phyloP scores from a whole-genome alignment of 495 filamentous ascomycete genomes.

The Neurospora terricola region DNA sequence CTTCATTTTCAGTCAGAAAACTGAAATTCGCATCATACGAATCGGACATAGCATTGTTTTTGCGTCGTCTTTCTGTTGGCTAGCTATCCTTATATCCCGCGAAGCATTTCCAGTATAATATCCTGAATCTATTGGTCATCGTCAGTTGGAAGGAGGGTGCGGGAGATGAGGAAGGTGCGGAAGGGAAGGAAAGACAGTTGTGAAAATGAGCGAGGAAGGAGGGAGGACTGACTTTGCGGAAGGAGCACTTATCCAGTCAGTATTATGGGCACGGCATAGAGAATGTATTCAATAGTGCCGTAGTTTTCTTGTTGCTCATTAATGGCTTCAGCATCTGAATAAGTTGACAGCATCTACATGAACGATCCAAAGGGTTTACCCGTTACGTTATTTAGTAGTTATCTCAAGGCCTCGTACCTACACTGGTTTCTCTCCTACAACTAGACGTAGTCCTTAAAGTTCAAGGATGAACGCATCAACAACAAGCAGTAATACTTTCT shows the following conservation, averaged over 20 bases:
- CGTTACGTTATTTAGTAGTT: too few relatives aligned
- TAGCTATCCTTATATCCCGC: neutral
- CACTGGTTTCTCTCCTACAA: too few relatives aligned
- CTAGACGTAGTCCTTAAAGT: too few relatives aligned
- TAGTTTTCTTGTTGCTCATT: neutral
- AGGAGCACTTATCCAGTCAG: neutral
- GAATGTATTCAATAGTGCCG: neutral
- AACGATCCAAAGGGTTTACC: too few relatives aligned
- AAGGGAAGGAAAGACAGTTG: too few relatives aligned
- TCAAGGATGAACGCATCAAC: too few relatives aligned
- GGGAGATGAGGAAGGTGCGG: neutral
- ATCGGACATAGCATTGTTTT: constrained; percentile 1
- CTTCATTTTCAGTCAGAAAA: neutral
- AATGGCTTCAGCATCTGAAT: too few relatives aligned
- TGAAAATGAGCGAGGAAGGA: too few relatives aligned
- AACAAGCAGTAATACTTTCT: neutral
- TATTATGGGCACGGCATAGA: neutral
- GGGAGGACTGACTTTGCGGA: neutral
- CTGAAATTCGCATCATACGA: neutral
- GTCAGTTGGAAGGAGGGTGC: neutral
- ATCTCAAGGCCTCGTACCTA: too few relatives aligned
- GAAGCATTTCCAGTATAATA: neutral
- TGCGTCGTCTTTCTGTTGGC: neutral
- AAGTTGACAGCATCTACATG: too few relatives aligned
- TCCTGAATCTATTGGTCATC: too few relatives aligned